A percentile compares a stretch with the other conserved stretches of the same genome.
phyloP scores from a whole-genome alignment of 306 rosid genomes.

The Vigna reflexopilosa region DNA sequence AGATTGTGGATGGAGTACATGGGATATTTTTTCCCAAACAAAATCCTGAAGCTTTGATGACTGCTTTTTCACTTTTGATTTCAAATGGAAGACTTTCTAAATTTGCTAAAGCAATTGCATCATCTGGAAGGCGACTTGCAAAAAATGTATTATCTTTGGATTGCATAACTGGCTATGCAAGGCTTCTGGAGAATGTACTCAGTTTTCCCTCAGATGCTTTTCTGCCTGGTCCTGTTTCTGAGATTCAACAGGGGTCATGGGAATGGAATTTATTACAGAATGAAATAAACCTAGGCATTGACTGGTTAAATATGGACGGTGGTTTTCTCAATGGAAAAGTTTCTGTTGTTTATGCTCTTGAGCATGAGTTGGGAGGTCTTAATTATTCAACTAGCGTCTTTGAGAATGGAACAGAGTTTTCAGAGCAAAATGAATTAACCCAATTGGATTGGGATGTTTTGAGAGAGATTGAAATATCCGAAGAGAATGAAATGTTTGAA shows the following conservation, averaged over 20 bases:
- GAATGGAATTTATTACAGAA: slow-evolving; percentile 75
- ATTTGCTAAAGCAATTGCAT: slow-evolving; percentile 77
- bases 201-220: slow-evolving; percentile 78
- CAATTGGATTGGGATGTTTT: slow-evolving; percentile 80
- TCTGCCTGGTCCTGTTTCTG: slow-evolving; percentile 78
- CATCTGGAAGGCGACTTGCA: slow-evolving; percentile 83
- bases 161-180: slow-evolving; percentile 77
- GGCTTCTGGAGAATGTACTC: slow-evolving; percentile 90
- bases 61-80: slow-evolving; percentile 76
- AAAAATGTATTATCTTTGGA: slow-evolving; percentile 86
- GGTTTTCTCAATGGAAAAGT: slow-evolving; percentile 42
- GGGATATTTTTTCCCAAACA: slow-evolving; percentile 73
- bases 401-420: slow-evolving; percentile 60
- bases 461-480: slow-evolving; percentile 74
- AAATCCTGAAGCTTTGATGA: slow-evolving; percentile 82
- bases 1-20: slow-evolving; percentile 85
- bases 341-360: slow-evolving; percentile 71
- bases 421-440: slow-evolving; percentile 56
- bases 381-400: slow-evolving; percentile 52
- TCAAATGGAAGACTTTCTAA: slow-evolving; percentile 88
- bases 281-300: slow-evolving; percentile 49
- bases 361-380: slow-evolving; percentile 58
- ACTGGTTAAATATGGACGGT: slow-evolving; percentile 47
- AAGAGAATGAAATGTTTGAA: slow-evolving; percentile 83
- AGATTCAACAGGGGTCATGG: slow-evolving; percentile 77